These are phyloP conservation scores for Umbelopsis sp. DNA, from an alignment of 192 early-diverging fungal species.

Conservation along the genomic window DNA sequence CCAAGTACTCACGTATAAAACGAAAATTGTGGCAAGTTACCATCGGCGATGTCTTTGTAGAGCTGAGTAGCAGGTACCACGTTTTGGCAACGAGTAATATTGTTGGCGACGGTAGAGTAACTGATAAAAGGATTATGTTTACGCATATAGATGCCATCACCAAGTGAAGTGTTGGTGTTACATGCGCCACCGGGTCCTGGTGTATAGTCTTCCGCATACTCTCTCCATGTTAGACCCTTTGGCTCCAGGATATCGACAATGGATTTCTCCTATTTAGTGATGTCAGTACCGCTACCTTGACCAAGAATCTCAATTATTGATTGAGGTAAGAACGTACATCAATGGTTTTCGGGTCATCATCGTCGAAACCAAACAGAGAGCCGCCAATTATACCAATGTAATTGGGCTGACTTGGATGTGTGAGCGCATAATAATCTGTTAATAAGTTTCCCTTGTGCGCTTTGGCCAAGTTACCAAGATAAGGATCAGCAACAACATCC, in stretches of 20 bases:
- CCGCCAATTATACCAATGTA: conserved; percentile 53
- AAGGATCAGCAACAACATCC: conserved; percentile 18
- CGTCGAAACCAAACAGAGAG: conserved; percentile 32
- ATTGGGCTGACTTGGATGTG: conserved; percentile 52
- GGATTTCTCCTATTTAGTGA: neutral
- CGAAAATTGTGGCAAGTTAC: conserved; percentile 21
- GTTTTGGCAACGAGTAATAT: conserved; percentile 18
- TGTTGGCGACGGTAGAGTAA: conserved; percentile 35
- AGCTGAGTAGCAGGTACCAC: conserved; percentile 14
- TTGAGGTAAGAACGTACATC: neutral
- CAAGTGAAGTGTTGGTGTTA: neutral
- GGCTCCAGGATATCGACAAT: conserved; percentile 57
- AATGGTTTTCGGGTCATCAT: conserved; percentile 46
- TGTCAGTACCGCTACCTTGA: no score
- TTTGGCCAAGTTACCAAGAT: conserved; percentile 18
- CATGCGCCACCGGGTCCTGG: neutral
- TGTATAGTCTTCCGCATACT: conserved; percentile 54
- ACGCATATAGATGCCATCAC: neutral
- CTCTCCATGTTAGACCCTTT: conserved; percentile 51
- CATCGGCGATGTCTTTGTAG: neutral
- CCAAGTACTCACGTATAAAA: conserved; percentile 25
- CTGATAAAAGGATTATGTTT: conserved; percentile 51
- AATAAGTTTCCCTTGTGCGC: conserved; percentile 46
- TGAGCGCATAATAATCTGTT: conserved; percentile 55
- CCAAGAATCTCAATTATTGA: no score